Percentiles rank a stretch among this genome's conserved stretches.
Conservation (phyloP, 257 asterid species). For the Echites panduratus region DNA sequence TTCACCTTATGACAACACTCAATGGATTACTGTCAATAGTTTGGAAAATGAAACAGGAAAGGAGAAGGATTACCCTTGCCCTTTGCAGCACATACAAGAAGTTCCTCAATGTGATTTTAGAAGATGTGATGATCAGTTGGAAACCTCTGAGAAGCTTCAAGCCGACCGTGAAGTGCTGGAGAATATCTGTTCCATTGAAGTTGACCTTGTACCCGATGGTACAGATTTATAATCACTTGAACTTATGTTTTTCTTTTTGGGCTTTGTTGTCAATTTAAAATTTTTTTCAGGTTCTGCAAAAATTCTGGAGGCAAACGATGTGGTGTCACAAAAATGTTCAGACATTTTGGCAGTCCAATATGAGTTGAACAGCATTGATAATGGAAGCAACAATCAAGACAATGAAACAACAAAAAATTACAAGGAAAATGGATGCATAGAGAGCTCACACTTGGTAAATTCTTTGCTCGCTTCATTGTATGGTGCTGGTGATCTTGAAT, state of each 20-base stretch:
- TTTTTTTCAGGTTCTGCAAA: constrained; percentile 32
- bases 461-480: not conserved
- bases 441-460: constrained; percentile 29
- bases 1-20: constrained; percentile 13
- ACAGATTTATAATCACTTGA: constrained; percentile 7
- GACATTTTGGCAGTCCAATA: constrained; percentile 15
- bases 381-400: constrained; percentile 6
- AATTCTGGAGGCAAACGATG: constrained; percentile 15
- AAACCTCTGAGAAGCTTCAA: not conserved
- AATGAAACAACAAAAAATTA: constrained; percentile 15
- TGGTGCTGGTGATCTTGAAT: not conserved
- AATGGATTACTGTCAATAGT: not conserved
- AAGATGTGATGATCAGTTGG: constrained; percentile 8
- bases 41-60: constrained; percentile 9
- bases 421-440: constrained; percentile 20
- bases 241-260: constrained; percentile 2
- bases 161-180: not conserved
- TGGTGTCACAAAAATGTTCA: constrained; percentile 8
- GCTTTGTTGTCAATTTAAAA: constrained; percentile 7
- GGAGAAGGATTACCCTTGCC: not conserved
- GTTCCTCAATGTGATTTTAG: not conserved
- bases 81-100: constrained; percentile 2
- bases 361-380: constrained; percentile 12
- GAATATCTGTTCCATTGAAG: constrained; percentile 7
- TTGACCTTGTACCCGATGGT: constrained; percentile 29